Evolutionary conservation across 768 basidiomycete species (phyloP), one percentile per base, ranked within the genome.

Genomic region (Calvatia gigantea): DNA sequence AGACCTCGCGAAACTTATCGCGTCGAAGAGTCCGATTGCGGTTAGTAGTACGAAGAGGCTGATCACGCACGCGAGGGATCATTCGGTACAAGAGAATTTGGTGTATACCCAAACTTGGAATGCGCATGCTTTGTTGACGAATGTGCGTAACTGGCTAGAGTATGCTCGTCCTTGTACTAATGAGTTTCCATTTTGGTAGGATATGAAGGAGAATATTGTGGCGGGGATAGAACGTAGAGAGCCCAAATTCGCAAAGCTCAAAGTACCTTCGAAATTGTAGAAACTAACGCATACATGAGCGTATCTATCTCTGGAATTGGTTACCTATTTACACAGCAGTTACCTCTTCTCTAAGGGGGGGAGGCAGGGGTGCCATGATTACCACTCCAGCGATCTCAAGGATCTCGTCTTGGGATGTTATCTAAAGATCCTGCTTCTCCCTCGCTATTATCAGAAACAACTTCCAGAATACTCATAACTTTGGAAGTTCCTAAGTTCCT

Each of bases 11-110:
- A 71, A 71, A 54, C 63, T 77, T 1, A 88, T 94, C 27, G 87
- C 89, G 32, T 58, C 61, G 19, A 94, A 94, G 71, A 88, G 86
- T 31, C 94, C 94, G 0, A 71, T 95, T 2, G 94, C 93, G 0
- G 83, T 91, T 0, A 60, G 78, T 0, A 83, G 87, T 1, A 86
- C 91, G 5, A 97, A 96, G 72, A 84, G 83, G 55, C 69, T 95
- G 0, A 73, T 96, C 46, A 74, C 81, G 12, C 91, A 96, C 70
- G 77, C 91, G 4, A 69, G 89, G 54, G 92, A 96, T 66, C 86
- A 95, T 63, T 79, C 78, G 35, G 74, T 77, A 8, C 43, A 67
- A 0, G 74, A 79, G 44, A 78, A 75, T 44, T 64, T 79, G 51
- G 70, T 68, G 4, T 79, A 78, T 50, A 77, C 76, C 1, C 71